Base-by-base conservation (phyloP, 2,329 filamentous ascomycete genomes). In the Coniochaeta sp. region DNA sequence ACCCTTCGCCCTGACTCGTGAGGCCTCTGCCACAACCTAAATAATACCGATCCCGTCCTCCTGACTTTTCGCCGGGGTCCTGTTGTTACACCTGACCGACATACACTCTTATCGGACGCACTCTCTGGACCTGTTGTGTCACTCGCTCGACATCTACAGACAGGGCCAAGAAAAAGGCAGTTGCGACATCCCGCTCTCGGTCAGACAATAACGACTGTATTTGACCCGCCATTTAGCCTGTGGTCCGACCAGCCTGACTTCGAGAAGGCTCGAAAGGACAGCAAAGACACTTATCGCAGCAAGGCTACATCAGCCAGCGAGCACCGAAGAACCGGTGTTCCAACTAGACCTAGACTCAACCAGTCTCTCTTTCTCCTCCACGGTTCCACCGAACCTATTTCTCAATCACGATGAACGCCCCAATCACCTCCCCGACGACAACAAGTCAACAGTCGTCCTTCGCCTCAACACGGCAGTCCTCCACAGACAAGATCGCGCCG, bases 371-470 rank as follows among this genome's bases (percentile, higher is more conserved):
- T 50, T 26, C 19, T 50, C 19, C 19, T 50, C 19, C 44, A 50
- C 44, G 14, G 19, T 28, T 43, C 28, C 33, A 14, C 34, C 12
- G 34, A 36, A 36, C 34, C 34, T 36, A 6, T 12, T 33, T 6
- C 31, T 6, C 31, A 36, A 36, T 36, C 34, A 65, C 40, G 58
- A 74, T 74, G 71, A 65, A 74, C 65, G 65, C 70, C 47, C 70
- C 67, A 52, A 67, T 70, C 59, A 66, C 69, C 24, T 70, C 69
- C 16, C 65, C 70, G 24, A 57, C 54, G n/a, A 38, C n/a, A 17
- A 22, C 54, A 36, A 64, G 60, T 44, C 64, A 63, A 55, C 66
- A 67, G 50, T 56, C 63, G n/a, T 69, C 68, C 8, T 57, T 61
- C 64, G 66, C 71, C 52, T 57, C 54, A 4, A 64, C 67, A 52